Evolutionary conservation across 1,139 yeast genomes (phyloP), one percentile per base, ranked within the genome.

Genomic region (Pichia cactophila): DNA sequence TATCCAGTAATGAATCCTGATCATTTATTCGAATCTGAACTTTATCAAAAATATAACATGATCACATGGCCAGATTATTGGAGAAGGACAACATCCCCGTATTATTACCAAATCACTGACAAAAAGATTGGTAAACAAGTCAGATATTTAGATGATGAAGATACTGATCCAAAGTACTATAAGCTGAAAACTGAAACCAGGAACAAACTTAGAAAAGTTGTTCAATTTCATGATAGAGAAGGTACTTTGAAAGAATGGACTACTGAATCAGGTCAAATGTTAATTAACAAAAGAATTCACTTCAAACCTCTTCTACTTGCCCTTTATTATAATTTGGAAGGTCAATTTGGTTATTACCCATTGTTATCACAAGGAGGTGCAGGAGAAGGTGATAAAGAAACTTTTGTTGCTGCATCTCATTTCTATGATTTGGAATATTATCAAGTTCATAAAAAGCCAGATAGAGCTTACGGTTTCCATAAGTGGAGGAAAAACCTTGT

Each of bases 31-130:
- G 53, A 45, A 23, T 56, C 63, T 4, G 55, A 59, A 14, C 49
- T 61, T 10, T 63, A 56, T 49, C 40, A 56, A 33, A 52, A 58
- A 26, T 57, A 54, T 45, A 57, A 58, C 26, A 61, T 63, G 66
- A 57, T 69, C 38, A 66, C 80, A 26, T 81, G 86, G 86, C 86
- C 86, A 9, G 86, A 81, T 60, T 81, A 75, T 60, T 81, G 86
- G 86, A 69, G 74, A 58, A 70, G 85, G 57, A 73, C 83, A 1
- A 77, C 80, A 1, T 75, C 80, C n/a, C 86, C 86, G 2, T 62
- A 63, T 40, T 81, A 70, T 56, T 81, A 79, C 58, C 71, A 78
- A 29, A 73, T 80, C 50, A 77, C 83, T 2, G 78, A 74, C 7
- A 56, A 54, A 37, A 50, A 54, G 20, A 41, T 62, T 29, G 44